phyloP scores from a whole-genome alignment of 352 stramenopile species.

The Phytophthora foliorum region DNA sequence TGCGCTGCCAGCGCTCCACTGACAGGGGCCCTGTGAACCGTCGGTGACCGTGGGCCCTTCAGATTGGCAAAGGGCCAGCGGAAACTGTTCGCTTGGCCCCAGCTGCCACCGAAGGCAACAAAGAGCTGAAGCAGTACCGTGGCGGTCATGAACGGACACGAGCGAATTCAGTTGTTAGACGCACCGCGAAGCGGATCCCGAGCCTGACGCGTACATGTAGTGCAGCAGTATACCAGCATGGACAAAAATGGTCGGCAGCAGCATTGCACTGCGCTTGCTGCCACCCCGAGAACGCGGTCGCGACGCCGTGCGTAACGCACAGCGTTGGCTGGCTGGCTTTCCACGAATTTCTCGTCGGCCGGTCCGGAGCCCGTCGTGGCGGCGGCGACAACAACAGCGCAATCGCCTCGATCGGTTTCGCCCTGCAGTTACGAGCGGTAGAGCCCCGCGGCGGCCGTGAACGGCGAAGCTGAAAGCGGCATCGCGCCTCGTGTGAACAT shows the following conservation, averaged over 20 bases:
- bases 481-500: conserved; percentile 11
- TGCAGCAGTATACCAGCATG: neutral
- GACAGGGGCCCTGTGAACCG: neutral
- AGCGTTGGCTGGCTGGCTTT: conserved; percentile 1
- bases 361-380: conserved; percentile 1
- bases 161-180: neutral
- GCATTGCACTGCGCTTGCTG: too few species aligned
- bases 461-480: neutral
- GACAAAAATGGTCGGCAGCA: too few species aligned
- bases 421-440: neutral
- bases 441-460: too few species aligned
- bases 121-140: neutral
- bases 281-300: too few species aligned
- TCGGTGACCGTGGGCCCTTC: conserved; percentile 3
- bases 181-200: neutral
- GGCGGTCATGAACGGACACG: neutral
- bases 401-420: neutral
- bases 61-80: conserved; percentile 1
- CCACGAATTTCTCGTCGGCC: neutral
- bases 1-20: too few species aligned
- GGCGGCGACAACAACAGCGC: neutral
- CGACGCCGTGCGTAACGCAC: too few species aligned
- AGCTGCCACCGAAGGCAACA: conserved; percentile 16
- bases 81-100: conserved; percentile 27
- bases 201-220: neutral